Base-by-base conservation (phyloP, 345 rosid genomes). In the Chamaenerion angustifolium region DNA sequence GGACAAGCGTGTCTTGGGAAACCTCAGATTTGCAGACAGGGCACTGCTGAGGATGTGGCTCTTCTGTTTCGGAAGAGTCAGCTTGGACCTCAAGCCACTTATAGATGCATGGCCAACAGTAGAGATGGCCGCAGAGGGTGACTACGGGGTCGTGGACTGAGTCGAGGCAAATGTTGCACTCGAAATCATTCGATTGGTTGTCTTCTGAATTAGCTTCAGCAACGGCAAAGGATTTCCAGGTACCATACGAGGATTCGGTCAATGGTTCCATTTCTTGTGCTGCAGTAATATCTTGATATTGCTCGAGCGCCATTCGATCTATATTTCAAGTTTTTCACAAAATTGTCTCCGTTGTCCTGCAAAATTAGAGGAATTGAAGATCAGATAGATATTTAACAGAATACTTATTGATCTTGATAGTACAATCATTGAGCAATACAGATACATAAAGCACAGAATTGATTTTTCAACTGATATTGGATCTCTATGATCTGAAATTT, bases 41-140 rank as follows among this genome's bases (percentile, higher is more conserved):
- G 43, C 80, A 75, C 40, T 62, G 71, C 43, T 49, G 69, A 18
- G 52, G 80, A 13, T 16, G 40, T 7, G 48, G 41, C 1, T 58
- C 63, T 21, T 62, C 48, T 17, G n/a, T 21, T 16, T 75, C 75
- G 0, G 70, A 5, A 0, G 81, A 61, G 18, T 51, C 44, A 48
- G 59, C 62, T 41, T 72, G 88, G 35, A 67, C 69, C 57, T 86
- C 67, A 62, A 86, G 93, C 98, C 98, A 92, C 62, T 70, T 77
- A 78, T 92, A 84, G 44, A 87, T 82, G 55, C 98, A 92, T 9
- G 98, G 98, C 98, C 98, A 92, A 52, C 98, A 92, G 62, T 71
- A 92, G 58, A 92, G 83, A 55, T 92, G 98, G 54, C 98, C 98
- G 1, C 98, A 92, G 44, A 86, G 80, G 0, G 96, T 92, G 0